phyloP scores from a whole-genome alignment of 2,329 filamentous ascomycete genomes.

The Aspergillus calidoustus region DNA sequence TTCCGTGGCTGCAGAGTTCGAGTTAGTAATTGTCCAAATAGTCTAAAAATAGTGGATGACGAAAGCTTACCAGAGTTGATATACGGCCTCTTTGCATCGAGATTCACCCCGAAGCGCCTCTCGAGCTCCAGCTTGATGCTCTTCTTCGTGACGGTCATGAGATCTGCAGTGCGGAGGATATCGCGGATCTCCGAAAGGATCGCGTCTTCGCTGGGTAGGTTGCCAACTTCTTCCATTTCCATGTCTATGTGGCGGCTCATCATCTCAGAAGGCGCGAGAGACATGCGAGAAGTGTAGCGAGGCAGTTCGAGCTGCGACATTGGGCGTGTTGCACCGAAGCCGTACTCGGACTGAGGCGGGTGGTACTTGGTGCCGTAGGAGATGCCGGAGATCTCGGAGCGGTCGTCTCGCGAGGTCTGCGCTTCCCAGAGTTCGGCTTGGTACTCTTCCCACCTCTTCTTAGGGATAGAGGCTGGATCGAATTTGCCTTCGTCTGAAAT shows the following conservation, averaged over 20 bases:
- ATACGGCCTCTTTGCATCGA: constrained; percentile 88
- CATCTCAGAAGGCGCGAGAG: constrained; percentile 76
- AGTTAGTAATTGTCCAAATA: background rate
- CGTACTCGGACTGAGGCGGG: constrained; percentile 72
- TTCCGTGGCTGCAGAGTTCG: constrained; percentile 1
- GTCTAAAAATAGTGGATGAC: constrained; percentile 8
- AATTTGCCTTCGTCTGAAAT: constrained; percentile 98
- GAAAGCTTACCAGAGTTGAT: constrained; percentile 80
- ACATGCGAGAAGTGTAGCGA: constrained; percentile 69
- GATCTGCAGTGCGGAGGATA: constrained; percentile 85
- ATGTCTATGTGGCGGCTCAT: constrained; percentile 68
- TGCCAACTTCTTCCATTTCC: constrained; percentile 74
- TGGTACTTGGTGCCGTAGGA: constrained; percentile 88
- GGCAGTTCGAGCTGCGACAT: constrained; percentile 65
- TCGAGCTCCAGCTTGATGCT: constrained; percentile 93
- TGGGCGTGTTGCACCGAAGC: constrained; percentile 64
- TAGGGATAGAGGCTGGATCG: constrained; percentile 86
- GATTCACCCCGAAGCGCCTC: constrained; percentile 80
- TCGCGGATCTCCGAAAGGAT: constrained; percentile 92
- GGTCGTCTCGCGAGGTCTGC: constrained; percentile 81
- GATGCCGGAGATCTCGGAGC: constrained; percentile 88
- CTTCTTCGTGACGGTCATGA: constrained; percentile 99
- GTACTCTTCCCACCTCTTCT: constrained; percentile 99
- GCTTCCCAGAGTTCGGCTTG: constrained; percentile 97
- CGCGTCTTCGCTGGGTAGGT: constrained; percentile 85